Conservation (phyloP, 202 grass and related monocot genomes). For the Schoenoplectus tabernaemontani region DNA sequence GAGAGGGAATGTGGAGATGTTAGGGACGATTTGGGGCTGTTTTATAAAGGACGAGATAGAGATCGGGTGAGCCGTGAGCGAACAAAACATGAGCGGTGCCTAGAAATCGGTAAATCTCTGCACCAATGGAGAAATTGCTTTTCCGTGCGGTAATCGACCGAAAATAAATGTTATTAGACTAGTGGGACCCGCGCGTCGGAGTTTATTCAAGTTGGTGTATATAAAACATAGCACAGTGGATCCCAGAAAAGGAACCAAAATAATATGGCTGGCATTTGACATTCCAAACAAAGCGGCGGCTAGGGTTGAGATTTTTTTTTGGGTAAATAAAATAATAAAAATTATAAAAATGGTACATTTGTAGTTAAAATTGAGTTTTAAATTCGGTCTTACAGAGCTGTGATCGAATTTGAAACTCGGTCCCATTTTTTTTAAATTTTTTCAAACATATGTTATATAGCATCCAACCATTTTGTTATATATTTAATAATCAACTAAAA, state of each 20-base stretch:
- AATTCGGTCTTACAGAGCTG: too few species aligned
- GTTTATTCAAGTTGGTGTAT: not conserved
- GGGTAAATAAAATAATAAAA: too few species aligned
- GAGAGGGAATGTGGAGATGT: not conserved
- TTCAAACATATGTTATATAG: too few species aligned
- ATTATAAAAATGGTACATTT: too few species aligned
- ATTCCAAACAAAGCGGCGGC: not conserved
- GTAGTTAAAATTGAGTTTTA: too few species aligned
- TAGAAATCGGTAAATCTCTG: not conserved
- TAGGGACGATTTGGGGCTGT: not conserved
- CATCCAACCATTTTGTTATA: too few species aligned
- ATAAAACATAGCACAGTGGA: not conserved
- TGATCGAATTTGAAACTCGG: too few species aligned
- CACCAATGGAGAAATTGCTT: not conserved
- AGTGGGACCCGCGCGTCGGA: not conserved
- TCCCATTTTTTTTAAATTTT: too few species aligned
- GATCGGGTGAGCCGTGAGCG: not conserved
- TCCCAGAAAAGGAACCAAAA: not conserved
- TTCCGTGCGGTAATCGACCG: not conserved
- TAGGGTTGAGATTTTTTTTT: conserved; percentile 9
- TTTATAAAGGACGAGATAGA: conserved; percentile 14
- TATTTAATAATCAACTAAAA: too few species aligned
- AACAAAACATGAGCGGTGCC: not conserved
- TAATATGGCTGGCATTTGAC: not conserved
- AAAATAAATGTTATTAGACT: not conserved